Evolutionary conservation across 768 basidiomycete species (phyloP).

Genomic region (Termitomyces sp.): DNA sequence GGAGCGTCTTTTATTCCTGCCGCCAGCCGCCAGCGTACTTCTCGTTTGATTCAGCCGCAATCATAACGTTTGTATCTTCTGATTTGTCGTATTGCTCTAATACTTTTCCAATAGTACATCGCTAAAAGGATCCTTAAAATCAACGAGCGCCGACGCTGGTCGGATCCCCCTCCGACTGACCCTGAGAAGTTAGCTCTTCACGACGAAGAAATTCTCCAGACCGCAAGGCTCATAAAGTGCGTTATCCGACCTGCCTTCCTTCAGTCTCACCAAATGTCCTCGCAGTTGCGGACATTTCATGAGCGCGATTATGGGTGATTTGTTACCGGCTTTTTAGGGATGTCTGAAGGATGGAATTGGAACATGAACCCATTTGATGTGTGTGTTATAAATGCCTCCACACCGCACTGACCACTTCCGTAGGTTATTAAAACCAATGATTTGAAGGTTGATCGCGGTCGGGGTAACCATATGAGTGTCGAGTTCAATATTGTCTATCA

Average conservation of each 20-base stretch:
- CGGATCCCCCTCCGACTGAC: conserved; percentile 35
- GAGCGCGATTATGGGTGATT: conserved; percentile 50
- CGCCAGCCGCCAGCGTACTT: conserved; percentile 50
- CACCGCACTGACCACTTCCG: neutral
- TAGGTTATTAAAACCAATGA: conserved; percentile 35
- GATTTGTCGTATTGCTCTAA: neutral
- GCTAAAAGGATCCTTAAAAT: conserved; percentile 49
- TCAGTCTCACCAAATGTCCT: neutral
- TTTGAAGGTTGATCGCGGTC: conserved; percentile 39
- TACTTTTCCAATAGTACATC: conserved; percentile 33
- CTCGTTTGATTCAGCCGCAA: conserved; percentile 56
- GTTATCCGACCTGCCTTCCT: neutral
- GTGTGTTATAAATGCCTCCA: conserved; percentile 1
- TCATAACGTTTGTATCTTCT: conserved; percentile 46
- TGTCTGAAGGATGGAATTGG: conserved; percentile 49
- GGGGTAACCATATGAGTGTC: conserved; percentile 63
- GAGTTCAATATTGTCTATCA: conserved; percentile 59
- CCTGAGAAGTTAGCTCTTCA: conserved; percentile 23
- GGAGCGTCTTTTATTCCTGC: conserved; percentile 46
- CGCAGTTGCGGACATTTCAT: conserved; percentile 51
- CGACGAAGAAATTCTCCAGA: conserved; percentile 59
- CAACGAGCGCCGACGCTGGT: conserved; percentile 50
- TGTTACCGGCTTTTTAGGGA: conserved; percentile 54
- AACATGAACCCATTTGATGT: conserved; percentile 40
- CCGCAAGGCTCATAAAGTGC: conserved; percentile 47